Evolutionary conservation across 176 grass and related monocot genomes (phyloP).

Genomic region (Alloteropsis semialata): DNA sequence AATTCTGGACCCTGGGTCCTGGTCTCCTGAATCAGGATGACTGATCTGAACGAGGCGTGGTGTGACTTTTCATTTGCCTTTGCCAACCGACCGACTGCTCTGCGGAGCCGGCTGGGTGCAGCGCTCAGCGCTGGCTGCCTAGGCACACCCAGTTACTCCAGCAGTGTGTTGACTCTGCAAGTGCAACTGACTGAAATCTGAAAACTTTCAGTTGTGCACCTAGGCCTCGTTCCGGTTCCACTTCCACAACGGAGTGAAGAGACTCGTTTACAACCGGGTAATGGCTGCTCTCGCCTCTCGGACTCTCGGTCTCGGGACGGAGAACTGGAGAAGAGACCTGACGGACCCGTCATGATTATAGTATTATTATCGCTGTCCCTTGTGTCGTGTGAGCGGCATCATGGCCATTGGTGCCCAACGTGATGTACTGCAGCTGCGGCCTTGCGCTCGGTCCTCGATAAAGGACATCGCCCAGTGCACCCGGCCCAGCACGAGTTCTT

Average conservation of each 20-base stretch:
- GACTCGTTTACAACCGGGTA: background rate
- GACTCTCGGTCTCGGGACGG: too few relatives aligned
- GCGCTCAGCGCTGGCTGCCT: background rate
- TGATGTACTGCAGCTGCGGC: background rate
- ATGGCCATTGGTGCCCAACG: constrained; percentile 31
- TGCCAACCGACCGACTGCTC: background rate
- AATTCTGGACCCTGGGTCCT: background rate
- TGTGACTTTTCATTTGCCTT: background rate
- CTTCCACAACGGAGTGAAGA: too few relatives aligned
- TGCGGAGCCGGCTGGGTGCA: background rate
- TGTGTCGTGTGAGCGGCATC: constrained; percentile 1
- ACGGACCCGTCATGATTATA: constrained; percentile 22
- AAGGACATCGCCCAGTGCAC: background rate
- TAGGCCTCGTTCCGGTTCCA: too few relatives aligned
- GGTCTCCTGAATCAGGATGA: background rate
- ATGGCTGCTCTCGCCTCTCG: background rate
- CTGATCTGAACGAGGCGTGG: too few relatives aligned
- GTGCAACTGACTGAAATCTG: too few relatives aligned
- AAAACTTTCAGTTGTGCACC: background rate
- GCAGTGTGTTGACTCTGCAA: too few relatives aligned
- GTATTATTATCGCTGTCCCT: constrained; percentile 37
- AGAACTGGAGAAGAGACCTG: background rate
- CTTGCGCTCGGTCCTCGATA: constrained; percentile 28
- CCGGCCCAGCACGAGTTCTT: background rate
- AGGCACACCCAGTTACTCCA: too few relatives aligned